Evolutionary conservation across 768 basidiomycete species (phyloP).

Genomic region (Russula griseocarnosa): DNA sequence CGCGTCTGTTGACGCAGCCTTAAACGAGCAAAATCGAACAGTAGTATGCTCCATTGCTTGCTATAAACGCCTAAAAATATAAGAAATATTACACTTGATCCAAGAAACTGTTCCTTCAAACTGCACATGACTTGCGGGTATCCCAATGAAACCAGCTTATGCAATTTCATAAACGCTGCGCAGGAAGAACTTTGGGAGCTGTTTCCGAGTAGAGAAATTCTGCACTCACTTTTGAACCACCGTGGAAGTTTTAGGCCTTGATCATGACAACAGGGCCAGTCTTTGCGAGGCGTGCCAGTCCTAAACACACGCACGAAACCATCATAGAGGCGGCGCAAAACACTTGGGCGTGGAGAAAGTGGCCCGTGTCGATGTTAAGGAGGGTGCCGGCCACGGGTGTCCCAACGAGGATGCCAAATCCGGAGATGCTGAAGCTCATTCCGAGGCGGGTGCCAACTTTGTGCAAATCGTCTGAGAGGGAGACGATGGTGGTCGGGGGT

Average conservation of each 20-base stretch:
- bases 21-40: not conserved
- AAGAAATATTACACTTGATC: not conserved
- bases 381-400: constrained; percentile 29
- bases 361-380: constrained; percentile 17
- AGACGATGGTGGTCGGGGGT: constrained; percentile 10
- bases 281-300: constrained; percentile 8
- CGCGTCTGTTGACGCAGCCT: not conserved
- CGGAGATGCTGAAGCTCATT: constrained; percentile 28
- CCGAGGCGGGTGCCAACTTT: constrained; percentile 31
- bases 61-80: not conserved
- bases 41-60: not conserved
- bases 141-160: not conserved
- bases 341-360: constrained; percentile 19
- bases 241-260: constrained; percentile 11
- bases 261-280: constrained; percentile 1
- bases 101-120: not conserved
- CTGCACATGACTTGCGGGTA: not conserved
- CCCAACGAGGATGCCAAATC: constrained; percentile 28
- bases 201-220: not conserved
- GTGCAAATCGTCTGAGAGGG: constrained; percentile 18
- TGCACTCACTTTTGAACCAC: not conserved
- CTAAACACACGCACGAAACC: not conserved
- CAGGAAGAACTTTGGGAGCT: not conserved
- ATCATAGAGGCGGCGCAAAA: constrained; percentile 19
- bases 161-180: not conserved